Evolutionary conservation across 2,329 filamentous ascomycete genomes (phyloP).

Genomic region (Cercospora zeina): DNA sequence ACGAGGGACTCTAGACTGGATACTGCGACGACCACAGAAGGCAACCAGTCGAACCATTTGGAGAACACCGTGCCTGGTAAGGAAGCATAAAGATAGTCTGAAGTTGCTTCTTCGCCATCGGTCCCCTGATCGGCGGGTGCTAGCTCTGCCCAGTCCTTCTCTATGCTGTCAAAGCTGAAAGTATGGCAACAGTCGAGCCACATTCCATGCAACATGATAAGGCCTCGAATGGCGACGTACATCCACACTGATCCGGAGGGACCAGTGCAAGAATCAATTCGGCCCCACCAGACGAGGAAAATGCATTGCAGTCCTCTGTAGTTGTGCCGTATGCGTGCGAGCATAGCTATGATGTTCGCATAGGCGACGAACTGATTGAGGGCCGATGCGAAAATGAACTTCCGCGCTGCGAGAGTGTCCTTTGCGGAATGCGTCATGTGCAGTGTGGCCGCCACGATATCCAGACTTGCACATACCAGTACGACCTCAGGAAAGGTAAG

Average conservation of each 20-base stretch:
- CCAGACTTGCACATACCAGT: neutral
- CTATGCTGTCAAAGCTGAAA: neutral
- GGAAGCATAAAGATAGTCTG: neutral
- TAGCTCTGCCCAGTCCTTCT: neutral
- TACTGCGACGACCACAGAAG: neutral
- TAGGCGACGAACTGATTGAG: neutral
- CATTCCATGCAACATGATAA: neutral
- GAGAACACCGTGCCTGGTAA: neutral
- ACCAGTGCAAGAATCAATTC: neutral
- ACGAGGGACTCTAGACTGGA: neutral
- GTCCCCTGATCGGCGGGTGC: neutral
- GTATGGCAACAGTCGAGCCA: neutral
- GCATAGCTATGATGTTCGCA: neutral
- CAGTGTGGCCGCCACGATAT: neutral
- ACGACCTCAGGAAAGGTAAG: neutral
- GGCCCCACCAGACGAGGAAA: neutral
- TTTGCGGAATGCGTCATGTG: neutral
- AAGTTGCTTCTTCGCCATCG: neutral
- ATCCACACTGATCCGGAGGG: neutral
- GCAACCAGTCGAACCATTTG: neutral
- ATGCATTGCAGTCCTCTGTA: neutral
- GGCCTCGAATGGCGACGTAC: neutral
- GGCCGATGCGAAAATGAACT: neutral
- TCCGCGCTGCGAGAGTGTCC: neutral
- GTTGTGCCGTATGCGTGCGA: neutral